Evolutionary conservation across 345 rosid genomes (phyloP), one percentile per base, ranked within the genome.

Genomic region (Theobroma cacao): DNA sequence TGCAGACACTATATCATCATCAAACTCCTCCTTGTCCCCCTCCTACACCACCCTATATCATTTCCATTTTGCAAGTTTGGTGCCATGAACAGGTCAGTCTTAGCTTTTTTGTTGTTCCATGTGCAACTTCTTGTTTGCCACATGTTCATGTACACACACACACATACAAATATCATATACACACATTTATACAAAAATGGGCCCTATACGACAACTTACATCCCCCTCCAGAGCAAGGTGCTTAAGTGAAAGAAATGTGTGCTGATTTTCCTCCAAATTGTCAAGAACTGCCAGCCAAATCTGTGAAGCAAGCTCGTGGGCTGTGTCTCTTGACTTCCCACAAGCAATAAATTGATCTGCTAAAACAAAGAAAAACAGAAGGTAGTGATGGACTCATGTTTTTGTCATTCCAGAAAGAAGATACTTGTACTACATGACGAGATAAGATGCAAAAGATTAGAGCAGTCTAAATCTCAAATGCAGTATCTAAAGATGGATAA

Each of bases 221-320:
- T 93, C 93, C 0, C 80, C 91, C 81, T 95, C 98, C 72, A 80
- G 89, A 12, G 94, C 97, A 17, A 95, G 89, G 12, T 84, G 87
- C 80, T 93, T 95, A 55, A 95, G 97, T 70, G 90, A 79, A 33
- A 82, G 81, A 84, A 90, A 95, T 5, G 97, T 90, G 53, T 84
- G 95, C 72, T 87, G 87, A 0, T 90, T 91, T 82, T 95, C 97
- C 83, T 93, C 97, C 86, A 95, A 68, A 81, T 89, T 89, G 87
- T 93, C 90, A n/a, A 91, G 83, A 82, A 90, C 95, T 60, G 98
- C 90, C 72, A 93, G 53, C 98, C 98, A 95, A 48, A 95, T 87
- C 77, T 82, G 87, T n/a, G 94, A 93, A 9, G 87, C 90, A 56
- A 93, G 94, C 84, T 95, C 94, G 72, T 90, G 84, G 43, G 98